A percentile compares a stretch with the other conserved stretches of the same genome.
phyloP scores from a whole-genome alignment of 805 yeast genomes.

The Zygosaccharomyces lentus region DNA sequence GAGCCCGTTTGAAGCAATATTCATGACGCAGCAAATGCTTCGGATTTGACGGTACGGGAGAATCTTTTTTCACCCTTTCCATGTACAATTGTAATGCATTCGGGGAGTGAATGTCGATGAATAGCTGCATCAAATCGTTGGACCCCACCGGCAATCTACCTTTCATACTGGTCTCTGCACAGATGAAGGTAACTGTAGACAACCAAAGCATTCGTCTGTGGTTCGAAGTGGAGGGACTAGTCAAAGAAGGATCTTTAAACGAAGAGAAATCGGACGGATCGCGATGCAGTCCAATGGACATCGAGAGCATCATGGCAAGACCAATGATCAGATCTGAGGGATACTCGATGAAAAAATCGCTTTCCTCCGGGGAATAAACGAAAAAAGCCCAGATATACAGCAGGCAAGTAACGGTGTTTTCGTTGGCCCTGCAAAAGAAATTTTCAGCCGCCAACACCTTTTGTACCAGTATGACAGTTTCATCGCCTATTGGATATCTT shows the following conservation, averaged over 20 bases:
- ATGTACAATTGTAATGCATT: slow-evolving; percentile 18
- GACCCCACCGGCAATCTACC: slow-evolving; percentile 29
- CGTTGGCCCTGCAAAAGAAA: slow-evolving; percentile 32
- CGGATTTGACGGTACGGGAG: slow-evolving; percentile 11
- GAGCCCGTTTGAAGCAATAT: slow-evolving; percentile 24
- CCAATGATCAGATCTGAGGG: slow-evolving; percentile 35
- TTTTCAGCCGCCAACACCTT: slow-evolving; percentile 29
- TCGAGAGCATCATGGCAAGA: slow-evolving; percentile 28
- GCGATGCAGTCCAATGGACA: slow-evolving; percentile 33
- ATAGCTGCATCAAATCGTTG: slow-evolving; percentile 16
- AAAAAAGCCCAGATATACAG: slow-evolving; percentile 34
- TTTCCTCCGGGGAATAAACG: slow-evolving; percentile 35
- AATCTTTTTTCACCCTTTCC: slow-evolving; percentile 21
- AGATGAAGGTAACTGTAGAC: slow-evolving; percentile 23
- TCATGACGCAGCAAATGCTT: slow-evolving; percentile 20
- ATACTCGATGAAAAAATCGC: slow-evolving; percentile 33
- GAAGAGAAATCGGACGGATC: slow-evolving; percentile 32
- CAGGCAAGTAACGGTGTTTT: slow-evolving; percentile 29
- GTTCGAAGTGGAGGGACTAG: slow-evolving; percentile 23
- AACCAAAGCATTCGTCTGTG: slow-evolving; percentile 34
- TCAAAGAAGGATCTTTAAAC: slow-evolving; percentile 15
- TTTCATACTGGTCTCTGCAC: slow-evolving; percentile 30
- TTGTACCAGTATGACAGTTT: slow-evolving; percentile 27
- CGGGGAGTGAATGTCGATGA: slow-evolving; percentile 20
- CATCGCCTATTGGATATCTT: slow-evolving; percentile 27